Base-by-base conservation (phyloP, 768 basidiomycete species). In the Xerocomus brunneocitrinus region DNA sequence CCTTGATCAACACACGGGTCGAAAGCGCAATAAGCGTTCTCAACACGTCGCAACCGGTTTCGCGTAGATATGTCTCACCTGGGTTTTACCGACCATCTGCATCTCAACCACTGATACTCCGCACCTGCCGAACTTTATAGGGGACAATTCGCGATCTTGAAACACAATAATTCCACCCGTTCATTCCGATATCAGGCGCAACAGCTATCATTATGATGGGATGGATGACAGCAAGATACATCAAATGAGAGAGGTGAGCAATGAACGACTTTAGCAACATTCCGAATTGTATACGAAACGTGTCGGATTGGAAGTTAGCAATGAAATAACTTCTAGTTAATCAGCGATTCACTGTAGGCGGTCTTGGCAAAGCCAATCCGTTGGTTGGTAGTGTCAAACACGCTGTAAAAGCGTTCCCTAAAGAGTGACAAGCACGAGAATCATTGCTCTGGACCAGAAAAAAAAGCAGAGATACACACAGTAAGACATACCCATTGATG, bases 351-450 rank as follows among this genome's bases (percentile, higher is more conserved):
- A 4, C 76, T 78, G 56, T 71, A 68, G 1, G 54, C 16, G 1
- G 74, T 76, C 34, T 58, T 70, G 3, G 76, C 77, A 42, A 79
- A 66, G 27, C 76, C 77, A 31, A 77, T 61, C 8, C 55, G 70
- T 27, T 49, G 54, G 61, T 52, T 46, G 16, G 44, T 47, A 31
- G 51, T 52, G 31, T 52, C 50, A 19, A 9, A 52, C 34, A 40
- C 38, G 50, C 67, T 67, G 54, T 75, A 76, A 63, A 68, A 76
- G 35, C 76, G 70, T 60, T 76, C 69, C 22, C 51, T 52, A 10
- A 13, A 10, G 5, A 51, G 34, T 39, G 3, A 24, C 3, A 39
- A 32, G 25, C 10, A 24, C 53, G 50, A 44, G 45, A 4, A 24
- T 53, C 28, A 40, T 28, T 30, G n/a, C 30, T 30, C 19, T 43